phyloP scores from a whole-genome alignment of 345 rosid genomes.

The Nasturtium officinale region DNA sequence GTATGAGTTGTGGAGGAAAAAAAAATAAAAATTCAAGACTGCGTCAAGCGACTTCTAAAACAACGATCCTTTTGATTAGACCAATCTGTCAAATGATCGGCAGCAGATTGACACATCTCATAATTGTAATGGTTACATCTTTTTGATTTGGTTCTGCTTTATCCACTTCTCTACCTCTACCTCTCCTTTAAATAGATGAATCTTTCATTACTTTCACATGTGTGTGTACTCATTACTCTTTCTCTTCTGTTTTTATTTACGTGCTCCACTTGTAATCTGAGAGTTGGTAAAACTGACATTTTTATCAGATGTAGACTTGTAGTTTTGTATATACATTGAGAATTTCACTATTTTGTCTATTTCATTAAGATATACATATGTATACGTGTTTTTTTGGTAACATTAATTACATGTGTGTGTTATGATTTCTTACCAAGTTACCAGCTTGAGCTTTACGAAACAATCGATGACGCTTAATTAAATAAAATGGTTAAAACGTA shows the following conservation, averaged over 20 bases:
- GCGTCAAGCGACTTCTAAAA: neutral
- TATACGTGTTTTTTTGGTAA: no score
- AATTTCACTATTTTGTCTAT: no score
- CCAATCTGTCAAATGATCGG: neutral
- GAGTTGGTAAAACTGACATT: neutral
- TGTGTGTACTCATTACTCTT: neutral
- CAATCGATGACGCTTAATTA: constrained; percentile 34
- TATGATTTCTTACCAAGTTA: constrained; percentile 36
- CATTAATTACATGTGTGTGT: neutral
- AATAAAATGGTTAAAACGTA: constrained; percentile 5
- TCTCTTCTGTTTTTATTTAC: neutral
- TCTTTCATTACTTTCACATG: neutral
- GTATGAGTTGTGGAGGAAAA: neutral
- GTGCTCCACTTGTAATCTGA: neutral
- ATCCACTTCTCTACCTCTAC: neutral
- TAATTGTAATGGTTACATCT: no score
- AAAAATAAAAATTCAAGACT: neutral
- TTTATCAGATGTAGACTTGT: no score
- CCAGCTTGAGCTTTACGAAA: constrained; percentile 40
- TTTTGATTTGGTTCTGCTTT: neutral
- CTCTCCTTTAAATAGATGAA: neutral
- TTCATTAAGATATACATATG: neutral
- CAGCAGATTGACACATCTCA: neutral
- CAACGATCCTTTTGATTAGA: neutral
- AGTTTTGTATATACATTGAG: neutral